These are phyloP conservation scores for Backusella liffmaniae DNA, from an alignment of 192 early-diverging fungal genomes.

Conservation along the genomic window DNA sequence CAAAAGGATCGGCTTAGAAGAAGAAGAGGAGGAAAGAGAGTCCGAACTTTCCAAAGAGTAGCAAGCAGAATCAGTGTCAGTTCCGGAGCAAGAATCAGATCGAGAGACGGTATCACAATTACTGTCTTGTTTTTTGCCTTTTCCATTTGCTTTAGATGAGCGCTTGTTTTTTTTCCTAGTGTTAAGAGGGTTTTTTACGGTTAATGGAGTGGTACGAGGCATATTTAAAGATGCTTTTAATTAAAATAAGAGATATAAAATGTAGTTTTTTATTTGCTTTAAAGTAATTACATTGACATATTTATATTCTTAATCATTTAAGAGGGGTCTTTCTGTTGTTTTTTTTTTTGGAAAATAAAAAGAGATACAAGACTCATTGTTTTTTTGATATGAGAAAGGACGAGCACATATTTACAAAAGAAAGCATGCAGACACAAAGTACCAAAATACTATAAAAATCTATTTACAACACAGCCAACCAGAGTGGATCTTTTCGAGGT, in stretches of 20 bases:
- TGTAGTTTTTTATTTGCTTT: not conserved
- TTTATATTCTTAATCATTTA: not conserved
- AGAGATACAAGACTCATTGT: not conserved
- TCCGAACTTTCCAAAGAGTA: not conserved
- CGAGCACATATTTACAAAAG: not conserved
- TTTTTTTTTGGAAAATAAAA: not conserved
- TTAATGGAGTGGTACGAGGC: not conserved
- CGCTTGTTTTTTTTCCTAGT: not conserved
- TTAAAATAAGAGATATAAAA: not conserved
- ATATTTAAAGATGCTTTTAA: not conserved
- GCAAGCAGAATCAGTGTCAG: not conserved
- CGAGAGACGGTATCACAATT: not conserved
- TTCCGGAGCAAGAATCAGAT: not conserved
- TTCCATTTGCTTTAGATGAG: not conserved
- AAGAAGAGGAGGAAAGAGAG: not conserved
- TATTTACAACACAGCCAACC: slow-evolving; percentile 4
- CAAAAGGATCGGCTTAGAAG: not conserved
- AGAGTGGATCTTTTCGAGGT: not conserved
- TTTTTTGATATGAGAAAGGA: not conserved
- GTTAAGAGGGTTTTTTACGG: not conserved
- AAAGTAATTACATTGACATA: not conserved
- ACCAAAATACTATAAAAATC: not conserved
- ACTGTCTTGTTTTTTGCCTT: not conserved
- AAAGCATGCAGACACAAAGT: not conserved
- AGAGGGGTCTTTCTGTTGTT: not conserved